Conservation (phyloP, 805 yeast genomes). For the Wickerhamiella brachini region DNA sequence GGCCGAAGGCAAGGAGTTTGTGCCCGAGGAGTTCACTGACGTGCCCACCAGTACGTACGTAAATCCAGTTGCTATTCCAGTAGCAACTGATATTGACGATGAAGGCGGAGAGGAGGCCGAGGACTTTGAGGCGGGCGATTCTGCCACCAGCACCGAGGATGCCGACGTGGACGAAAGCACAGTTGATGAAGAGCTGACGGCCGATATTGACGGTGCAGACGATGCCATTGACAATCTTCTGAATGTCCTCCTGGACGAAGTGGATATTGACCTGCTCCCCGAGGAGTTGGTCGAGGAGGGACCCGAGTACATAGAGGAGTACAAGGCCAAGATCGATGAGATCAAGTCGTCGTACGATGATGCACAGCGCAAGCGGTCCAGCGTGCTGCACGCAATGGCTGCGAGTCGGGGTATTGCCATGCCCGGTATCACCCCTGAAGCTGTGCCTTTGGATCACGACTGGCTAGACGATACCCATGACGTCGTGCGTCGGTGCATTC, state of each 20-base stretch:
- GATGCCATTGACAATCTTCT: conserved; percentile 42
- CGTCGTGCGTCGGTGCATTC: conserved; percentile 12
- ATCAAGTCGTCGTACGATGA: neutral
- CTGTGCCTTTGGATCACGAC: conserved; percentile 3
- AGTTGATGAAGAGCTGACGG: conserved; percentile 35
- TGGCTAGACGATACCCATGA: conserved; percentile 9
- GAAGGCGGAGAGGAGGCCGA: conserved; percentile 4
- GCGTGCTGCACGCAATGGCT: neutral
- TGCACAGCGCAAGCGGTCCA: neutral
- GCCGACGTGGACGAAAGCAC: conserved; percentile 32
- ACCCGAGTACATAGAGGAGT: conserved; percentile 14
- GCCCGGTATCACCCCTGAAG: conserved; percentile 8
- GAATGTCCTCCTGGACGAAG: conserved; percentile 31
- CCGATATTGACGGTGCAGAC: conserved; percentile 17
- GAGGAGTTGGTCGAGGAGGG: conserved; percentile 19
- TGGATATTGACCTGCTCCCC: conserved; percentile 13
- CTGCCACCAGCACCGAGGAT: conserved; percentile 36
- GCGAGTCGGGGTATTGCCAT: conserved; percentile 1
- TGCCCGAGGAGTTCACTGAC: conserved; percentile 1
- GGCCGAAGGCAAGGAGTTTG: conserved; percentile 4
- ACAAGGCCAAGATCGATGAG: conserved; percentile 6
- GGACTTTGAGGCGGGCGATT: neutral
- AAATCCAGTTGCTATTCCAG: neutral
- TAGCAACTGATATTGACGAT: neutral
- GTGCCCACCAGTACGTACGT: too few species aligned